phyloP scores from a whole-genome alignment of 257 asterid species.

The Cynanchum wilfordii region DNA sequence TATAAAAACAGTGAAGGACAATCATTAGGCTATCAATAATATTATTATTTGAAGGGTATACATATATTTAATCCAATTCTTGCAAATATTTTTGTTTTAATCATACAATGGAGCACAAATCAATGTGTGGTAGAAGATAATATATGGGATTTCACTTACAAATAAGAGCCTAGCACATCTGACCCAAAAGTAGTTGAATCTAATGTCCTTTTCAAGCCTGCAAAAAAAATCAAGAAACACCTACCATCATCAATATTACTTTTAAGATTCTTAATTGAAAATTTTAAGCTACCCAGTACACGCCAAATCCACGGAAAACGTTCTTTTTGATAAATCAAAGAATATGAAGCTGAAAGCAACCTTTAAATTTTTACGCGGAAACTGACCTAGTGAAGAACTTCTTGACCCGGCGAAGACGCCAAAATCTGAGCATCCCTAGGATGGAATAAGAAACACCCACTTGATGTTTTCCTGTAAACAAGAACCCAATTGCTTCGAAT shows the following conservation, averaged over 20 bases:
- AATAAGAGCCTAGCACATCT: conserved; percentile 83
- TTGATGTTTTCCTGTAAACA: conserved; percentile 62
- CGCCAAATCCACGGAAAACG: background rate
- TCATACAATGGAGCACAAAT: background rate
- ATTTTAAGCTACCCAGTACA: background rate
- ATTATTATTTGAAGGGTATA: background rate
- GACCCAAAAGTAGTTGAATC: conserved; percentile 91
- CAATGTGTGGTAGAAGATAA: background rate
- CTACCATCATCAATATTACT: background rate
- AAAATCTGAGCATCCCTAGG: conserved; percentile 76
- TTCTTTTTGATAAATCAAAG: background rate
- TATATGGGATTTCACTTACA: conserved; percentile 43
- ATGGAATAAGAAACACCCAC: conserved; percentile 53
- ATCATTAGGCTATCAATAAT: background rate
- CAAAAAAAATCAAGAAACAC: conserved; percentile 9
- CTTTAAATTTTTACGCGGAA: background rate
- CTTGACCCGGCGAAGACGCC: conserved; percentile 93
- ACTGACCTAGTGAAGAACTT: conserved; percentile 66
- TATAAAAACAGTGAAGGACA: background rate
- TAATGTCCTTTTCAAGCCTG: conserved; percentile 93
- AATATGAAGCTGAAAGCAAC: background rate
- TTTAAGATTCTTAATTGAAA: background rate
- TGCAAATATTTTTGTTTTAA: background rate
- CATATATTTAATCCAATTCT: background rate
- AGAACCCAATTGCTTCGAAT: conserved; percentile 54